Conservation (phyloP, 768 basidiomycete species). For the Lactarius pseudohatsudake region DNA sequence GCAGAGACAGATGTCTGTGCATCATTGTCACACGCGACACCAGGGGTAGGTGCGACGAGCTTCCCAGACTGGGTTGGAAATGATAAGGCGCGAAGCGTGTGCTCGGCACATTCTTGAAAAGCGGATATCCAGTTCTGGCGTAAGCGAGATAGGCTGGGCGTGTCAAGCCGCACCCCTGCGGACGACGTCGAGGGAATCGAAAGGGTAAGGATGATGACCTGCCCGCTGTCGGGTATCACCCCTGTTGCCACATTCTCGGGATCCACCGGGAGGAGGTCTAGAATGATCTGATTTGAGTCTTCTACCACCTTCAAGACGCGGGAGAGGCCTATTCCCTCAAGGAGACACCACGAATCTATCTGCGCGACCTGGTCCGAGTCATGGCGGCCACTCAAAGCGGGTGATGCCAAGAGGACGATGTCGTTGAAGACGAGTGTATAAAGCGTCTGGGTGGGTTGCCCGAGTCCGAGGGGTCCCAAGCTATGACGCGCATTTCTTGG, state of each 20-base stretch:
- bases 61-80: conserved; percentile 39
- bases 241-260: conserved; percentile 41
- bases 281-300: conserved; percentile 37
- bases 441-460: conserved; percentile 19
- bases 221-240: conserved; percentile 36
- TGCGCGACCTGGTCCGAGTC: conserved; percentile 28
- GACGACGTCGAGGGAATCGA: conserved; percentile 29
- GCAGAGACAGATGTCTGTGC: conserved; percentile 40
- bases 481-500: conserved; percentile 2
- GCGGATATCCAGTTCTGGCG: conserved; percentile 49
- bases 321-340: conserved; percentile 48
- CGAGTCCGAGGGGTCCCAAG: conserved; percentile 4
- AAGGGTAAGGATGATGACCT: conserved; percentile 40
- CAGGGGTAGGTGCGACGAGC: conserved; percentile 34
- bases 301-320: conserved; percentile 50
- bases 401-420: conserved; percentile 57
- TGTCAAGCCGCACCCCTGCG: conserved; percentile 39
- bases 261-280: conserved; percentile 54
- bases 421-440: conserved; percentile 62
- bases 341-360: conserved; percentile 41
- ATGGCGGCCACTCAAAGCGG: conserved; percentile 25
- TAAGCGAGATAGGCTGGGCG: conserved; percentile 31
- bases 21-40: conserved; percentile 35
- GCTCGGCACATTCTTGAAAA: conserved; percentile 51
- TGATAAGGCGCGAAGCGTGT: conserved; percentile 47